Base-by-base conservation (phyloP, 2,329 filamentous ascomycete species). In the Nothophaeocryptopus gaeumannii region DNA sequence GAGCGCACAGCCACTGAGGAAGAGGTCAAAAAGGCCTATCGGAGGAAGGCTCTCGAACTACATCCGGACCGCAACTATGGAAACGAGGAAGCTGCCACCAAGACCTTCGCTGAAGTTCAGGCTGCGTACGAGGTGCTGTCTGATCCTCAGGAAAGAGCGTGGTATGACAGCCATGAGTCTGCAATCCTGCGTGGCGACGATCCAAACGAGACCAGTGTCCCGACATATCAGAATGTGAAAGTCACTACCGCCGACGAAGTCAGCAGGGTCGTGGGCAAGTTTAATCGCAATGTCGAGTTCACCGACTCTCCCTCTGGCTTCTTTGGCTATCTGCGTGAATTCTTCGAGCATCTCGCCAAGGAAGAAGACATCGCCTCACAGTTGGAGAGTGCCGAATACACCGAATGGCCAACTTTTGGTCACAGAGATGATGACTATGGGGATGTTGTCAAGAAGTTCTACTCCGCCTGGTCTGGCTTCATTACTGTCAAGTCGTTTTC, bases 21-120 rank as follows among this genome's bases (percentile, higher is more conserved):
- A 48, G 91, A 96, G 85, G 90, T 99, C 64, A 96, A 96, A 65
- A 95, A 89, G 64, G 90, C 91, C 11, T 99, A 99, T 71, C 83
- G 89, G 57, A 84, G 76, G 54, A 96, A 92, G 67, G 93, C 93
- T 1, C 81, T 99, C 41, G 90, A 96, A 68, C 78, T 97, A 8
- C 93, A 99, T 68, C 93, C 93, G 0, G 93, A 99, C 71, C 87
- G 91, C 60, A 99, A 99, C 70, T 85, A 87, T 67, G 85, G 88
- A 62, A 85, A 96, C 65, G 84, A 86, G 54, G 89, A 95, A 63
- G 81, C 83, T 56, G 85, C 92, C 2, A 99, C 93, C 1, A 81
- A 78, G 58, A 83, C 85, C 45, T 99, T 99, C 67, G 90, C 93
- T 42, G 90, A 96, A 66, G 79, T 97, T 26, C 92, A 96, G 69